Base-by-base conservation (phyloP, 2,329 filamentous ascomycete genomes). In the Hypoxylon sp. region DNA sequence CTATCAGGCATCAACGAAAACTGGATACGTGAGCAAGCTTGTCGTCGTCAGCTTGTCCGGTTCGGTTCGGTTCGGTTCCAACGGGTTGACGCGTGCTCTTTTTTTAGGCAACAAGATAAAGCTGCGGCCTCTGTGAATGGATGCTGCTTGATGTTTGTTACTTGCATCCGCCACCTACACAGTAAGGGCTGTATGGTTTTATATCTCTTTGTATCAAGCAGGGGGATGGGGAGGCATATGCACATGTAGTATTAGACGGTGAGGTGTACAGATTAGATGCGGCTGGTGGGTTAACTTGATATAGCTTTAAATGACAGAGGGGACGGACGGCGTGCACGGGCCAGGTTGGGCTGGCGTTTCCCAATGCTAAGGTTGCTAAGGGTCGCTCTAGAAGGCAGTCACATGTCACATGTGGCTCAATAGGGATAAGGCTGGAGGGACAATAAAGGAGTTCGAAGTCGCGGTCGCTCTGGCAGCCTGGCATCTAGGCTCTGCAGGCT, bases 61-160 rank as follows among this genome's bases (percentile, higher is more conserved):
- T n/a, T n/a, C n/a, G n/a, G n/a, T n/a, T n/a, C n/a, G n/a, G n/a
- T n/a, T n/a, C n/a, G n/a, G n/a, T 9, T 13, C 8, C 23, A 26
- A 21, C 17, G n/a, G n/a, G 53, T 40, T 64, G 62, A 64, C 62
- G 62, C 26, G 55, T 37, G 43, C 59, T 37, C 46, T 3, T 3
- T 47, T 3, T 47, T 48, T 47, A 64, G 58, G 62, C 62, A 62
- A n/a, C 62, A 54, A 38, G 35, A 63, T 63, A 49, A 51, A 49
- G 45, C n/a, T 20, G 24, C 5, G 6, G 10, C 23, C 41, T 24
- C n/a, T 11, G 20, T 4, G 26, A n/a, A 43, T n/a, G 5, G 17
- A 7, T 20, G 7, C 7, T 15, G 6, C 15, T 8, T 35, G 1
- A 3, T 5, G 13, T n/a, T n/a, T n/a, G n/a, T n/a, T n/a, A n/a